Percentiles rank a stretch among this genome's conserved stretches.
phyloP scores from a whole-genome alignment of 148 eudicot genomes.

The Rhododendron williamsianum region DNA sequence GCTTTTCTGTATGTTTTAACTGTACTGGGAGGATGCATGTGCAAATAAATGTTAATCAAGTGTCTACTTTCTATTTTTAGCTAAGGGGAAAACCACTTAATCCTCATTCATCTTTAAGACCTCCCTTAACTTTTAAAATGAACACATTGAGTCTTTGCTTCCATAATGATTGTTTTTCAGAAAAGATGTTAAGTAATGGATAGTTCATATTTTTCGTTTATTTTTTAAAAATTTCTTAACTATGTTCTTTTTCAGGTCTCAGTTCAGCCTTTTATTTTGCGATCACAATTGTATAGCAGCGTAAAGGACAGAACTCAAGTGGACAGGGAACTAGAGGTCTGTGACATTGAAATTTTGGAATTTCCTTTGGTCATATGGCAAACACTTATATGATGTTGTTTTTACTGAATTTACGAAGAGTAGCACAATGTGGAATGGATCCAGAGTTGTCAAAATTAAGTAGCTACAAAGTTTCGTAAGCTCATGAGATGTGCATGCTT shows the following conservation, averaged over 20 bases:
- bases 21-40: neutral
- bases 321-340: slow-evolving; percentile 93
- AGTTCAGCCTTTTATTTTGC: slow-evolving; percentile 65
- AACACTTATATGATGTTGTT: neutral
- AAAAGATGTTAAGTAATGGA: neutral
- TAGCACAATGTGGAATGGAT: neutral
- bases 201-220: neutral
- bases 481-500: neutral
- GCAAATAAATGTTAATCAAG: neutral
- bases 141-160: neutral
- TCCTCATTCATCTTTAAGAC: neutral
- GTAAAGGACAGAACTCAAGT: slow-evolving; percentile 89
- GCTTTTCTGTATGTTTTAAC: neutral
- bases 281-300: slow-evolving; percentile 88
- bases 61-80: neutral
- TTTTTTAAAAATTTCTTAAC: neutral
- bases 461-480: neutral
- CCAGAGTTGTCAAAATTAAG: neutral
- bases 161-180: neutral
- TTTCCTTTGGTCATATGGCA: neutral
- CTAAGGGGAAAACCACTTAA: neutral
- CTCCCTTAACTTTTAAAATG: neutral
- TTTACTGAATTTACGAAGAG: neutral
- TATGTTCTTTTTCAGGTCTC: slow-evolving; percentile 47
- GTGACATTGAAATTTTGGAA: slow-evolving; percentile 8